A percentile compares a stretch with the other conserved stretches of the same genome.
These are phyloP conservation scores for Colletotrichum costaricense DNA, from an alignment of 2,329 filamentous ascomycete species.

Conservation along the genomic window DNA sequence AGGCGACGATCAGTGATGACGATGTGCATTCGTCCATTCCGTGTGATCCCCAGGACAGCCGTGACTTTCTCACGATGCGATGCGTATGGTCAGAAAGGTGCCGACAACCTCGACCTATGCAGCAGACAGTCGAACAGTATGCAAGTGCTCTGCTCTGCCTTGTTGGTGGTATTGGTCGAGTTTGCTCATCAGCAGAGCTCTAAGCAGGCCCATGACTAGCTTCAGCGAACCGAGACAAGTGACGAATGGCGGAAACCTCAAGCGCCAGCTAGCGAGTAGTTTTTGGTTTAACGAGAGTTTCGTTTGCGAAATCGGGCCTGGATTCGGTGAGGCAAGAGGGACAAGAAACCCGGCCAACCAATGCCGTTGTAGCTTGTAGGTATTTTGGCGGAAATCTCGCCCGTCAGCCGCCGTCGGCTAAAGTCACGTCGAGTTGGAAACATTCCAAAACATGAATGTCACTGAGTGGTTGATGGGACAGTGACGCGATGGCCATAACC, in stretches of 20 bases:
- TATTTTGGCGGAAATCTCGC: neutral
- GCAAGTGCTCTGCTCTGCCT: neutral
- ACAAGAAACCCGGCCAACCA: slow-evolving; percentile 1
- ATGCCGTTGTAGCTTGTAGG: neutral
- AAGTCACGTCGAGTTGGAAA: neutral
- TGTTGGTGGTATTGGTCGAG: slow-evolving; percentile 8
- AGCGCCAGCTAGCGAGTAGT: slow-evolving; percentile 6
- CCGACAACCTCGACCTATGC: neutral
- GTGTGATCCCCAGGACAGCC: neutral
- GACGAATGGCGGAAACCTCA: slow-evolving; percentile 19
- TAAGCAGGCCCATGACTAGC: slow-evolving; percentile 3
- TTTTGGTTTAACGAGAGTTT: neutral
- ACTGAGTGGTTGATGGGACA: neutral
- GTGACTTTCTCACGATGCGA: neutral
- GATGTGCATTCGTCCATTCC: neutral
- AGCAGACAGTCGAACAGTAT: neutral
- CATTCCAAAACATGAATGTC: neutral
- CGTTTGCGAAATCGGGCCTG: neutral
- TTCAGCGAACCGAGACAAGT: slow-evolving; percentile 20
- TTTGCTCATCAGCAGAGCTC: slow-evolving; percentile 19
- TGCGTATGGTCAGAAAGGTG: neutral
- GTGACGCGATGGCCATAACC: slow-evolving; percentile 2
- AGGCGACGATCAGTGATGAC: neutral
- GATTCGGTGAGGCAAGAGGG: slow-evolving; percentile 4
- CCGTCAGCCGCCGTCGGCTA: neutral